phyloP scores from a whole-genome alignment of 345 rosid species.

The Combretum micranthum region DNA sequence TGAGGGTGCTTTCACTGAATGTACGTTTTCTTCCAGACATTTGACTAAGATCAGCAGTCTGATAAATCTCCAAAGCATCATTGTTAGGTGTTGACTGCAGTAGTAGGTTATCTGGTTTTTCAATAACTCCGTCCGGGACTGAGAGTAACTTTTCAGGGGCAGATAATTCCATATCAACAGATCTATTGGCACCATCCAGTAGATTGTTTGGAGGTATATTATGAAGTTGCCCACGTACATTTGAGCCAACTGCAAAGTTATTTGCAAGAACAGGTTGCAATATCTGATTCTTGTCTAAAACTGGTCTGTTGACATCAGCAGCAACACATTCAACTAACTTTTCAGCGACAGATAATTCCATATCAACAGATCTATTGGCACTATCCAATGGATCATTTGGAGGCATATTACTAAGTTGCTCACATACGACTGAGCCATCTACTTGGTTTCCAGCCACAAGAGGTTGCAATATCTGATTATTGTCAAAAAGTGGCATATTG shows the following conservation, averaged over 20 bases:
- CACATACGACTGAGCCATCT: slow-evolving; percentile 25
- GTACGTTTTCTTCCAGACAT: slow-evolving; percentile 70
- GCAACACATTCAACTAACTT: slow-evolving; percentile 30
- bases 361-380: slow-evolving; percentile 20
- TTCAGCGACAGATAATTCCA: slow-evolving; percentile 68
- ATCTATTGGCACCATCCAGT: slow-evolving; percentile 25
- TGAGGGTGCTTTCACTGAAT: slow-evolving; percentile 63
- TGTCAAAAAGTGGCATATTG: slow-evolving; percentile 20
- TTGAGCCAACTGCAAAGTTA: slow-evolving; percentile 23
- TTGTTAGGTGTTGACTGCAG: slow-evolving; percentile 58
- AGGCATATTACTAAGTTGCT: slow-evolving; percentile 23
- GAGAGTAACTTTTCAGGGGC: slow-evolving; percentile 78
- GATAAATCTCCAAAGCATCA: slow-evolving; percentile 35
- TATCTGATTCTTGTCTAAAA: slow-evolving; percentile 28
- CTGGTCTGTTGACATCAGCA: slow-evolving; percentile 15
- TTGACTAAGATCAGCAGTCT: slow-evolving; percentile 26
- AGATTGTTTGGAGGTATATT: slow-evolving; percentile 25
- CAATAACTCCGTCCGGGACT: slow-evolving; percentile 36
- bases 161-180: slow-evolving; percentile 39
- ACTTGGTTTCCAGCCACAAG: slow-evolving; percentile 28
- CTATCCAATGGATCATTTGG: slow-evolving; percentile 30
- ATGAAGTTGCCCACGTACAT: slow-evolving; percentile 28
- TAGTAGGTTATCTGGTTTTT: slow-evolving; percentile 37
- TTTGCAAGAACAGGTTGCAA: slow-evolving; percentile 30
- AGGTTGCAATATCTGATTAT: slow-evolving; percentile 31